Evolutionary conservation across 495 filamentous ascomycete genomes (phyloP).

Genomic region (Penicillium cataractarum): DNA sequence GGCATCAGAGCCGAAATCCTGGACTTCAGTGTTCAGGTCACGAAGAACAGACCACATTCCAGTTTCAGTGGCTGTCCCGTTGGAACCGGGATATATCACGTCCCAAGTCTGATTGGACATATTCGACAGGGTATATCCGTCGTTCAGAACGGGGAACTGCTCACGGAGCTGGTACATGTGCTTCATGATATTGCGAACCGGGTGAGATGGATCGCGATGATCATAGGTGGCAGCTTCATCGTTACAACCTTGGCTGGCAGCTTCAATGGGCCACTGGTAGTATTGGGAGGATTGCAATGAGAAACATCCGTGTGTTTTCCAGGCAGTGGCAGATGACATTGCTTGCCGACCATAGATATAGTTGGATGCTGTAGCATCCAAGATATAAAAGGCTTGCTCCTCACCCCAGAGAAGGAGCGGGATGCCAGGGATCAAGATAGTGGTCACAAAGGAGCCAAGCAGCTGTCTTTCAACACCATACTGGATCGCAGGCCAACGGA

Average conservation of each 20-base stretch:
- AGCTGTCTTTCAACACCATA: slow-evolving; percentile 63
- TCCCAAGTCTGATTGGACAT: slow-evolving; percentile 59
- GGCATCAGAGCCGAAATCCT: slow-evolving; percentile 46
- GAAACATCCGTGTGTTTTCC: slow-evolving; percentile 72
- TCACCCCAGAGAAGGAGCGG: slow-evolving; percentile 72
- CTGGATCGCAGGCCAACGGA: slow-evolving; percentile 71
- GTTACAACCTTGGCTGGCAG: slow-evolving; percentile 57
- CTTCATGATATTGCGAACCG: slow-evolving; percentile 67
- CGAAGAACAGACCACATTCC: slow-evolving; percentile 70
- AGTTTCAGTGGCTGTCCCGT: slow-evolving; percentile 56
- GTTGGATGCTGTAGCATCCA: slow-evolving; percentile 68
- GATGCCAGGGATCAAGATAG: slow-evolving; percentile 66
- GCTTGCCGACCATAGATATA: slow-evolving; percentile 72
- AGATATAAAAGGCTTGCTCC: slow-evolving; percentile 68
- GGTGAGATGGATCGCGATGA: slow-evolving; percentile 70
- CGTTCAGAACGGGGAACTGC: slow-evolving; percentile 62
- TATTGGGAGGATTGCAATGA: slow-evolving; percentile 59
- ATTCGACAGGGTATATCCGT: slow-evolving; percentile 59
- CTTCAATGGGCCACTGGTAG: slow-evolving; percentile 58
- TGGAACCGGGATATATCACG: slow-evolving; percentile 56
- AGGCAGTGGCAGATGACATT: slow-evolving; percentile 67
- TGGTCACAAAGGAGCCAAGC: slow-evolving; percentile 65
- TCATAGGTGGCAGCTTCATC: slow-evolving; percentile 61
- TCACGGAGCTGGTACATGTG: slow-evolving; percentile 66
- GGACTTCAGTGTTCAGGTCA: slow-evolving; percentile 46